Evolutionary conservation across 345 rosid species (phyloP), one percentile per base, ranked within the genome.

Genomic region (Cardiospermum halicacabum): DNA sequence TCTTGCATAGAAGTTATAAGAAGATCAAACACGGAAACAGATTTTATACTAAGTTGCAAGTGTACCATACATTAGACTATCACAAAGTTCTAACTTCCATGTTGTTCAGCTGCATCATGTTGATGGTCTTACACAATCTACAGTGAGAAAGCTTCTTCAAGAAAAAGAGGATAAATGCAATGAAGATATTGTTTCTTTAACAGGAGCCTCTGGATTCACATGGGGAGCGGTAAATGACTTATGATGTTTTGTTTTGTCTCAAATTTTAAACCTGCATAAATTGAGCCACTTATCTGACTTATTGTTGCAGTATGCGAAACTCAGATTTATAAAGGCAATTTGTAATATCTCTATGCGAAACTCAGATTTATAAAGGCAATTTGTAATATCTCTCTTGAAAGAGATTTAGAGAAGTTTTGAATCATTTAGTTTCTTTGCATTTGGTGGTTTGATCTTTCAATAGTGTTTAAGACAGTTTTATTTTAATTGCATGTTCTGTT

Each of bases 141-240:
- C 80, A 55, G 86, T 90, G 48, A 78, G 78, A 70, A 74, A 71
- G 63, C 83, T 76, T 58, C 79, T 86, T 58, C 81, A 75, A 73
- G 78, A 64, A 66, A 77, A 77, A 75, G 87, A 74, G 74, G 81
- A 69, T 45, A 60, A 66, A n/a, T n/a, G n/a, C 67, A 43, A 69
- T 56, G 68, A 75, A 62, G 69, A 80, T 66, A 60, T 71, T 64
- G 63, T 86, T 68, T 70, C 74, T 62, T 78, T 88, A 83, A 85
- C 50, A 6, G 98, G 97, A 53, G 67, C 67, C 74, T 90, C 97
- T 19, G 98, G 97, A 28, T 66, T 50, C 42, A 70, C 75, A 47
- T 80, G 85, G 92, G 98, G 96, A 67, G 88, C 69, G 69, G 97
- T 92, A 83, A 84, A 85, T 59, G 68, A 55, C 65, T 72, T 50